A percentile compares a stretch with the other conserved stretches of the same genome.
Evolutionary conservation across 108 stramenopile species (phyloP).

Genomic region (Skeletonema menzelii): DNA sequence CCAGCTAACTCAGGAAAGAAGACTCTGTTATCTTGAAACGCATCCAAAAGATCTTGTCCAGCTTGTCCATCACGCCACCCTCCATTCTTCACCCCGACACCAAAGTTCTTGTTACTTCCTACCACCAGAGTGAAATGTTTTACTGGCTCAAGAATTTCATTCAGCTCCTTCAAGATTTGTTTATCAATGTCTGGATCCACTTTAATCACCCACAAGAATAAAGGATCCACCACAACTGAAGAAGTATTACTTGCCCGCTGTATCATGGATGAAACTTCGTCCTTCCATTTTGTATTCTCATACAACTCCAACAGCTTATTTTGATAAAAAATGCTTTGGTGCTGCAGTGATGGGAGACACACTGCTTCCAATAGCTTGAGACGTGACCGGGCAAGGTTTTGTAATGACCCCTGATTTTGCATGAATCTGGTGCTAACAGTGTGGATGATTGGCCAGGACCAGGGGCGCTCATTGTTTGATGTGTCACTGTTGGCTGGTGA

Average conservation of each 20-base stretch:
- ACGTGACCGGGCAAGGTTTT: slow-evolving; percentile 61
- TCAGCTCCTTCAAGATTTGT: slow-evolving; percentile 43
- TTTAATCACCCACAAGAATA: slow-evolving; percentile 84
- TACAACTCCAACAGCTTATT: slow-evolving; percentile 14
- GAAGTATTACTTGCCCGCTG: not conserved
- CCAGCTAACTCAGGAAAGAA: slow-evolving; percentile 11
- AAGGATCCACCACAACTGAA: slow-evolving; percentile 15
- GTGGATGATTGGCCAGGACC: slow-evolving; percentile 65
- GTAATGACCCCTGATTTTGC: slow-evolving; percentile 72
- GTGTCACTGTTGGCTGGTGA: slow-evolving; percentile 3
- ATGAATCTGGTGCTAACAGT: slow-evolving; percentile 83
- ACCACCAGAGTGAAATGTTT: slow-evolving; percentile 54
- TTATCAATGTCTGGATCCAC: slow-evolving; percentile 69
- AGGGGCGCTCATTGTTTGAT: not conserved
- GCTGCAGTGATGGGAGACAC: slow-evolving; percentile 56
- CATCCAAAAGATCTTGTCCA: slow-evolving; percentile 48
- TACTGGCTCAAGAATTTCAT: slow-evolving; percentile 40
- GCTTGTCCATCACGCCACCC: slow-evolving; percentile 69
- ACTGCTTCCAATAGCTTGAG: slow-evolving; percentile 64
- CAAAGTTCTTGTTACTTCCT: slow-evolving; percentile 63
- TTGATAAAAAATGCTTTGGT: slow-evolving; percentile 35
- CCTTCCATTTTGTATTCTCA: slow-evolving; percentile 21
- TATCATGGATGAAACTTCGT: not conserved
- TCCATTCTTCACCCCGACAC: slow-evolving; percentile 45
- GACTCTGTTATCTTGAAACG: slow-evolving; percentile 15